Percentiles rank a stretch among this genome's conserved stretches.
phyloP scores from a whole-genome alignment of 2,329 filamentous ascomycete species.

The Raffaelea arxii region DNA sequence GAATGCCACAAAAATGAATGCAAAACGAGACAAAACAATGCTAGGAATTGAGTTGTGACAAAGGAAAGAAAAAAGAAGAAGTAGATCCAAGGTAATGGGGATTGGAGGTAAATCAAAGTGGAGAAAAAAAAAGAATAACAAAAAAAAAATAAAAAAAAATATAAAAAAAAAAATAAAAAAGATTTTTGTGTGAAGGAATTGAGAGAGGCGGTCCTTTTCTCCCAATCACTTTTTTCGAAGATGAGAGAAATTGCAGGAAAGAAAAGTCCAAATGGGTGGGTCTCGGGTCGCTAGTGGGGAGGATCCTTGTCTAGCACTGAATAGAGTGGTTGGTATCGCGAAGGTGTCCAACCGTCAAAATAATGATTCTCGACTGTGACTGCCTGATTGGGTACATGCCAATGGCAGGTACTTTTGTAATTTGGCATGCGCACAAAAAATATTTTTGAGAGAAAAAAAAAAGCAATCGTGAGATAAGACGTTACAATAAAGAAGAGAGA shows the following conservation, averaged over 20 bases:
- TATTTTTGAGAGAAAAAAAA: too few relatives aligned
- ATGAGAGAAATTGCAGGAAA: conserved; percentile 12
- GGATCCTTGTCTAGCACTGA: neutral
- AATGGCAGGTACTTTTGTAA: too few relatives aligned
- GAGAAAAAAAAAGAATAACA: neutral
- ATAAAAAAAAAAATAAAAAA: conserved; percentile 1
- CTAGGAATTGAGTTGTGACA: neutral
- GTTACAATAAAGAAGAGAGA: too few relatives aligned
- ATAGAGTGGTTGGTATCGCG: too few relatives aligned
- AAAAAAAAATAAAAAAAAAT: neutral
- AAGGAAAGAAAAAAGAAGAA: conserved; percentile 1
- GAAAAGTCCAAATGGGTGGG: conserved; percentile 5
- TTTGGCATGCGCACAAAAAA: too few relatives aligned
- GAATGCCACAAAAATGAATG: neutral
- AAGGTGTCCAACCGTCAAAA: too few relatives aligned
- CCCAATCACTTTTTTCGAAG: conserved; percentile 2
- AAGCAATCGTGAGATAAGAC: too few relatives aligned
- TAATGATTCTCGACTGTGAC: too few relatives aligned
- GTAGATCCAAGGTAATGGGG: too few relatives aligned
- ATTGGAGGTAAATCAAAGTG: too few relatives aligned
- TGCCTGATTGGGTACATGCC: too few relatives aligned
- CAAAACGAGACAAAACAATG: neutral
- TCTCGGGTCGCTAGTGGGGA: neutral
- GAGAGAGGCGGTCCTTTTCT: neutral
- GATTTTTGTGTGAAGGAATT: too few relatives aligned